A percentile compares a stretch with the other conserved stretches of the same genome.
phyloP scores from a whole-genome alignment of 805 yeast genomes.

The Barnettozyma populi region DNA sequence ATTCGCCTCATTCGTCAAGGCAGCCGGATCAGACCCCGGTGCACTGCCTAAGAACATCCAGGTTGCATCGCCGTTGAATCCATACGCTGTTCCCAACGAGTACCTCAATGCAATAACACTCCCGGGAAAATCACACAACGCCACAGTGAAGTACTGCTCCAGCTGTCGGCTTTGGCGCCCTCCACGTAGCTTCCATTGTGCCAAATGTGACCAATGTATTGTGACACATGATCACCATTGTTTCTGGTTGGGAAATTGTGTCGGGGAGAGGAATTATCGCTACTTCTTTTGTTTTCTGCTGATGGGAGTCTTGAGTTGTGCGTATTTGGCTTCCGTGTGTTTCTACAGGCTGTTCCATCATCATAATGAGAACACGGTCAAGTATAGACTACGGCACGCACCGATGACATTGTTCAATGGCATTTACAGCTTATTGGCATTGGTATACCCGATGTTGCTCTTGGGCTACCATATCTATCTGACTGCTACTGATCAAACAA shows the following conservation, averaged over 20 bases:
- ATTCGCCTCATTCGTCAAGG: slow-evolving; percentile 43
- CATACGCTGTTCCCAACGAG: slow-evolving; percentile 46
- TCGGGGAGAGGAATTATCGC: slow-evolving; percentile 68
- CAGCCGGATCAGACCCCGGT: slow-evolving; percentile 67
- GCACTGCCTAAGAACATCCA: slow-evolving; percentile 61
- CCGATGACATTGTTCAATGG: slow-evolving; percentile 49
- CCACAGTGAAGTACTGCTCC: slow-evolving; percentile 50
- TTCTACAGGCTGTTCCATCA: slow-evolving; percentile 28
- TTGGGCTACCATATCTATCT: slow-evolving; percentile 49
- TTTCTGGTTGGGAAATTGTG: slow-evolving; percentile 64
- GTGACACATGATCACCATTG: slow-evolving; percentile 34
- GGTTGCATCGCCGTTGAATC: slow-evolving; percentile 30
- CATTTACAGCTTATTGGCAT: slow-evolving; percentile 38
- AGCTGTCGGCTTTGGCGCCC: slow-evolving; percentile 73
- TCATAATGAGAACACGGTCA: slow-evolving; percentile 16
- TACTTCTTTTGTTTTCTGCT: slow-evolving; percentile 51
- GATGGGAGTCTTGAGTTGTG: slow-evolving; percentile 28
- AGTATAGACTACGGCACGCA: slow-evolving; percentile 19
- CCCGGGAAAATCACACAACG: slow-evolving; percentile 32
- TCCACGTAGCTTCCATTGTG: slow-evolving; percentile 72
- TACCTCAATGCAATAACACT: slow-evolving; percentile 45
- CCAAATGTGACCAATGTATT: slow-evolving; percentile 61
- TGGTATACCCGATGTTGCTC: slow-evolving; percentile 53
- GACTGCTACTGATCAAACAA: slow-evolving; percentile 55
- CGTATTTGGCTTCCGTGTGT: slow-evolving; percentile 26